Evolutionary conservation across 2,329 filamentous ascomycete species (phyloP).

Genomic region (Nothophoma quercina): DNA sequence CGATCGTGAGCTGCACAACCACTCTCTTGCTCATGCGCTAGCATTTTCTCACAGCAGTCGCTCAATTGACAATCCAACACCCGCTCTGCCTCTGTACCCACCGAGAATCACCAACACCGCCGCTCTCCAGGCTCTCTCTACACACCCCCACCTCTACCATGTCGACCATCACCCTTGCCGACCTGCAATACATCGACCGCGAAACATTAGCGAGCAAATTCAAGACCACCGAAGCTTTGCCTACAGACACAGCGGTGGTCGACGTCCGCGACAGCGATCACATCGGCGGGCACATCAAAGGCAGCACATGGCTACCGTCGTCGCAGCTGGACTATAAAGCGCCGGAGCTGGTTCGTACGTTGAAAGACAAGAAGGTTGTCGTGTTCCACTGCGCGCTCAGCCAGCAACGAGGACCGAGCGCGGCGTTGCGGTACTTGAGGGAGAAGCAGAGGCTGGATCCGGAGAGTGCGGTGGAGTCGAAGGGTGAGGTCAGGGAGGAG

Average conservation of each 20-base stretch:
- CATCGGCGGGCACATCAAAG: slow-evolving; percentile 86
- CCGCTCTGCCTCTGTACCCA: background rate
- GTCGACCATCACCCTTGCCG: slow-evolving; percentile 67
- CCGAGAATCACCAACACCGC: background rate
- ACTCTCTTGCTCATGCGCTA: background rate
- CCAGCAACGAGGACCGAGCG: slow-evolving; percentile 86
- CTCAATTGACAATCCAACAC: background rate
- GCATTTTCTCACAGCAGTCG: too few species aligned
- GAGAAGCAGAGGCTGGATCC: slow-evolving; percentile 66
- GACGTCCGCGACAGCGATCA: slow-evolving; percentile 93
- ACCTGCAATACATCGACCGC: slow-evolving; percentile 70
- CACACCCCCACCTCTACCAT: slow-evolving; percentile 26
- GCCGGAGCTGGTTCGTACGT: slow-evolving; percentile 80
- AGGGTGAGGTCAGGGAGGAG: slow-evolving; percentile 26
- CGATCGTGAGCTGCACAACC: background rate
- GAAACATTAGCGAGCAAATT: slow-evolving; percentile 65
- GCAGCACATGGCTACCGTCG: slow-evolving; percentile 78
- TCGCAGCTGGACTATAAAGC: slow-evolving; percentile 75
- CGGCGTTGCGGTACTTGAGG: slow-evolving; percentile 80
- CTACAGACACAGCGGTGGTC: slow-evolving; percentile 70
- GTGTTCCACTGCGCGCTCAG: slow-evolving; percentile 95
- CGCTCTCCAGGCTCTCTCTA: background rate
- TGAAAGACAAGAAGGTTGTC: slow-evolving; percentile 80
- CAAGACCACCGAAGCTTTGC: slow-evolving; percentile 45
- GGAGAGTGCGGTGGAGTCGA: slow-evolving; percentile 24